A percentile compares a stretch with the other conserved stretches of the same genome.
Evolutionary conservation across 768 basidiomycete genomes (phyloP).

Genomic region (Pilatotrama ljubarskyi): DNA sequence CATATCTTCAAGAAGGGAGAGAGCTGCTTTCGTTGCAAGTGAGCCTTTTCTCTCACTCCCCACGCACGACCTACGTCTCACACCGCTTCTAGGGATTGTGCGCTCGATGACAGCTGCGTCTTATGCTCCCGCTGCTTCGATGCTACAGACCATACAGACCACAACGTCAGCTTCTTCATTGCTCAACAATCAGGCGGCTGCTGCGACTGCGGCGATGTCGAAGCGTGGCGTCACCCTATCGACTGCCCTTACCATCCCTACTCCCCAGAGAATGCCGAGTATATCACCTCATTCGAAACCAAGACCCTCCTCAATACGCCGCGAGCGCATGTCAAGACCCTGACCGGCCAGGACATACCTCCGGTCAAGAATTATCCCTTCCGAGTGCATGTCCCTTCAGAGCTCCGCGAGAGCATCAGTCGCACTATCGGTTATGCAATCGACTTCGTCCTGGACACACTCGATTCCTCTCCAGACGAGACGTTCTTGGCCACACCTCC

Average conservation of each 20-base stretch:
- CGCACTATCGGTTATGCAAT: slow-evolving; percentile 74
- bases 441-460: slow-evolving; percentile 80
- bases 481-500: slow-evolving; percentile 51
- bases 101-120: slow-evolving; percentile 86
- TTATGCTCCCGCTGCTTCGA: slow-evolving; percentile 90
- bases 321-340: slow-evolving; percentile 42
- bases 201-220: slow-evolving; percentile 92
- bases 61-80: neutral
- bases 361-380: slow-evolving; percentile 61
- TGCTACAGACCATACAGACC: slow-evolving; percentile 79
- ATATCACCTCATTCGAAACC: slow-evolving; percentile 30
- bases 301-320: slow-evolving; percentile 27
- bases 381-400: slow-evolving; percentile 56
- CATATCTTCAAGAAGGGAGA: slow-evolving; percentile 90
- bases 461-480: slow-evolving; percentile 83
- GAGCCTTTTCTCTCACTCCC: slow-evolving; percentile 33
- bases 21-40: slow-evolving; percentile 94
- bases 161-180: slow-evolving; percentile 93
- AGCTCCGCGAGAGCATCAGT: slow-evolving; percentile 73
- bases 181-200: slow-evolving; percentile 90
- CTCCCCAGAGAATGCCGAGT: slow-evolving; percentile 29
- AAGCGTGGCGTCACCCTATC: slow-evolving; percentile 77
- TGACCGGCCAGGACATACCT: slow-evolving; percentile 50
- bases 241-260: slow-evolving; percentile 78
- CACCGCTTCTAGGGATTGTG: slow-evolving; percentile 70